Evolutionary conservation across 345 rosid species (phyloP), one percentile per base, ranked within the genome.

Genomic region (Tarenaya hassleriana): DNA sequence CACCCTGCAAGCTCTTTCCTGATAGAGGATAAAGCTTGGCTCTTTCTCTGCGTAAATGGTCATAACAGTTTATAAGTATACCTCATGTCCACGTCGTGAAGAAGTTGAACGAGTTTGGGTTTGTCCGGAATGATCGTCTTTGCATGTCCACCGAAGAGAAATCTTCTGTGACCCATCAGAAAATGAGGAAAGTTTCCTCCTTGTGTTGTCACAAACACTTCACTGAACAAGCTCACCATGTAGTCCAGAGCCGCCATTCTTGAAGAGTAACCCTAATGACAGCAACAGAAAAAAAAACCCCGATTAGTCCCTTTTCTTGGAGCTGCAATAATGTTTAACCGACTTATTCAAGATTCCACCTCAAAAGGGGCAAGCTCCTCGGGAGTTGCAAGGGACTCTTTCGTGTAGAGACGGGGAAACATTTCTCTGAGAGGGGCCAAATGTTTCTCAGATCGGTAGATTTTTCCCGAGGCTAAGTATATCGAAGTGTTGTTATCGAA

Each of bases 141-240:
- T 2, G 96, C 81, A 69, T 91, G 98, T 50, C 96, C 96, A 47
- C 72, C 77, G 20, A 75, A 82, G 41, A 91, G 77, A 59, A 84
- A 91, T 75, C 95, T 77, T 15, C 95, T 77, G 56, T 91, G 98
- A 33, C 98, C 98, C 95, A 87, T 91, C 61, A 87, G 61, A 66
- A 91, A 87, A 70, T 91, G 96, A 5, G 98, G 96, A 69, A 91
- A 87, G 71, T 87, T 91, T 52, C 98, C 96, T 20, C 96, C 96
- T 48, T 91, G 98, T 61, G 96, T 87, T 51, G 96, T 82, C 58
- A 82, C 87, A 54, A 87, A 91, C 20, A 84, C 88, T 72, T 91
- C 95, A 47, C 98, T 91, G 43, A 64, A 68, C 87, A 91, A 78
- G 73, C 89, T 87, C 12, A 91, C 95, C 0, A 67, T 75, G 67